Evolutionary conservation across 768 basidiomycete species (phyloP).

Genomic region (Rhodosporidiobolus sp.): DNA sequence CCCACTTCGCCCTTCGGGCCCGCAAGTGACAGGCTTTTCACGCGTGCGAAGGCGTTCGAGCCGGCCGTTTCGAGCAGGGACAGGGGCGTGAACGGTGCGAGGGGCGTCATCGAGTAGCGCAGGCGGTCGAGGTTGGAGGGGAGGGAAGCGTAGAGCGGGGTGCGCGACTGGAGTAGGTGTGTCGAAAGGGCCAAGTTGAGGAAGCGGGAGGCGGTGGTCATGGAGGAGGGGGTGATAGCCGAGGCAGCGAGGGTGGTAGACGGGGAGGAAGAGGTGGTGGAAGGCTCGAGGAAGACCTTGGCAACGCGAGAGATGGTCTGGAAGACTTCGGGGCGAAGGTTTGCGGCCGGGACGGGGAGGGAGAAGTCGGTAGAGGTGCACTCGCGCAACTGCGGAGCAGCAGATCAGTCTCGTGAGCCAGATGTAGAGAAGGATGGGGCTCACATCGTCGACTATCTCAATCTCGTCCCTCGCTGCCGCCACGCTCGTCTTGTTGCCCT

Average conservation of each 20-base stretch:
- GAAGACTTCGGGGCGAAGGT: slow-evolving; percentile 26
- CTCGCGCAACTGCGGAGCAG: background rate
- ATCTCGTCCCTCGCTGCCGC: slow-evolving; percentile 1
- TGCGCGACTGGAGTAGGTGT: background rate
- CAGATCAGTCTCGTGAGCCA: background rate
- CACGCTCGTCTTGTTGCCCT: background rate
- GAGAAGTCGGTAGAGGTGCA: background rate
- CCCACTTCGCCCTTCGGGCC: background rate
- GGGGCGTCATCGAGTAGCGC: slow-evolving; percentile 17
- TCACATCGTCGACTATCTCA: slow-evolving; percentile 26
- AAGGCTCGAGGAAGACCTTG: slow-evolving; percentile 28
- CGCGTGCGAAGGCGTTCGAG: slow-evolving; percentile 1
- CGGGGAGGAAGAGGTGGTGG: background rate
- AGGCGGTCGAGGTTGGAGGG: slow-evolving; percentile 7
- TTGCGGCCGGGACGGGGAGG: background rate
- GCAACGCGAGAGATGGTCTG: slow-evolving; percentile 16
- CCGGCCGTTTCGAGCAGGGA: background rate
- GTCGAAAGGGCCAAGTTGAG: background rate
- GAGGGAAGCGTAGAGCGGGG: slow-evolving; percentile 17
- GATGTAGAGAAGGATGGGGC: background rate
- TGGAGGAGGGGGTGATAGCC: background rate
- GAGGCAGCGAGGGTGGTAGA: slow-evolving; percentile 3
- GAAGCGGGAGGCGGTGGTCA: background rate
- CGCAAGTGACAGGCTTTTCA: background rate
- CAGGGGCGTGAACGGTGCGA: background rate